Evolutionary conservation across 2,329 filamentous ascomycete species (phyloP).

Genomic region (Aspergillus pseudotamarii): DNA sequence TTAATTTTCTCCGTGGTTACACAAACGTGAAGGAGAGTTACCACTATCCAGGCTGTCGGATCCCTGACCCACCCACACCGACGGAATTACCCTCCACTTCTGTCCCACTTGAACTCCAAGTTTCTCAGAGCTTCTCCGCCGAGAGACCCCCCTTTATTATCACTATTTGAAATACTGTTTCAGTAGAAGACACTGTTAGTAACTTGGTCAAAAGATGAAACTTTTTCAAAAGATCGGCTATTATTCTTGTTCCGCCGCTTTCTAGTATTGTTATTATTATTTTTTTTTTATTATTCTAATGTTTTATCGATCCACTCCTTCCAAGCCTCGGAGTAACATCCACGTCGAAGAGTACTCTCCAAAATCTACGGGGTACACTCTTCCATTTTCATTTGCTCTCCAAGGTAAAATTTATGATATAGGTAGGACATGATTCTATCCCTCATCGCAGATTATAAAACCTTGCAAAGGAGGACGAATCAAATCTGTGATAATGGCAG

Average conservation of each 20-base stretch:
- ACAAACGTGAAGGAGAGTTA: slow-evolving; percentile 14
- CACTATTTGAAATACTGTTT: slow-evolving; percentile 8
- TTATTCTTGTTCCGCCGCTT: background rate
- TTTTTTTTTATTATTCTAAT: background rate
- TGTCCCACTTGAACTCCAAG: slow-evolving; percentile 16
- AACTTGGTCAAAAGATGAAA: background rate
- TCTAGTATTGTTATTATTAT: background rate
- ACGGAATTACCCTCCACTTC: slow-evolving; percentile 20
- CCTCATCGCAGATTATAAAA: background rate
- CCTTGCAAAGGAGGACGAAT: background rate
- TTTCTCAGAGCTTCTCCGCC: slow-evolving; percentile 1
- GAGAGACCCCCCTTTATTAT: background rate
- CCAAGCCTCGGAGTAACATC: background rate
- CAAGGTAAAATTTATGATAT: background rate
- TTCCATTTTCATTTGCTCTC: background rate
- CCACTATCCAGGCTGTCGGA: slow-evolving; percentile 28
- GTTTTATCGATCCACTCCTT: background rate
- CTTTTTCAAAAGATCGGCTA: background rate
- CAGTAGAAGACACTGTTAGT: background rate
- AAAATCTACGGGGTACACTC: background rate
- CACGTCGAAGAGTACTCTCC: background rate
- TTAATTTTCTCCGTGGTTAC: background rate
- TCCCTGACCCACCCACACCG: slow-evolving; percentile 21
- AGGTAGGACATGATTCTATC: background rate
- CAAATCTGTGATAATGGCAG: background rate